Conservation (phyloP, 2,329 filamentous ascomycete genomes). For the Ceratocystis eucalypticola region DNA sequence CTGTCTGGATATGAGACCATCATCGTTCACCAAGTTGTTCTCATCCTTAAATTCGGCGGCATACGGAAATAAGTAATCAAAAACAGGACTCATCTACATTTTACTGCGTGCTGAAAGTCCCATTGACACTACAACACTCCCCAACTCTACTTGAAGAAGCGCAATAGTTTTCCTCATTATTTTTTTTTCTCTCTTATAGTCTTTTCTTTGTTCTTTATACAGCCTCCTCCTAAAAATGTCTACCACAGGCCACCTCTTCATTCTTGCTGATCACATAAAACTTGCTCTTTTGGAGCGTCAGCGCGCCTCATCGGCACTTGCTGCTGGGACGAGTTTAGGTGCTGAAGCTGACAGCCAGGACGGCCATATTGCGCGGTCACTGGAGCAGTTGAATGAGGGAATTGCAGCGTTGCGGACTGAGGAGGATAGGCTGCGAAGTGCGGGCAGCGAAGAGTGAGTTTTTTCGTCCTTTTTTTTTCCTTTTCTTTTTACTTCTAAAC, state of each 20-base stretch:
- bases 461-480: not conserved
- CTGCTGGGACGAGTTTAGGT: slow-evolving; percentile 48
- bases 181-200: not conserved
- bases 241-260: slow-evolving; percentile 64
- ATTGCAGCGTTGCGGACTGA: slow-evolving; percentile 56
- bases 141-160: too few species aligned
- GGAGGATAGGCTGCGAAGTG: slow-evolving; percentile 47
- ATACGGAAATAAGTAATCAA: too few species aligned
- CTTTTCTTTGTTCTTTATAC: not conserved
- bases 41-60: too few species aligned
- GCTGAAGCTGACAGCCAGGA: slow-evolving; percentile 71
- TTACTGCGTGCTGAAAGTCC: too few species aligned
- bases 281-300: slow-evolving; percentile 85
- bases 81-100: too few species aligned
- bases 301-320: slow-evolving; percentile 39
- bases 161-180: too few species aligned
- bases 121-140: too few species aligned
- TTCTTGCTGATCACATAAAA: slow-evolving; percentile 94
- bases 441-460: slow-evolving; percentile 48
- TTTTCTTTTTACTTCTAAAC: not conserved
- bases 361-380: slow-evolving; percentile 72
- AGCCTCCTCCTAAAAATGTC: slow-evolving; percentile 31
- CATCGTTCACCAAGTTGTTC: too few species aligned
- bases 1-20: too few species aligned
- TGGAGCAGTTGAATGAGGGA: slow-evolving; percentile 75